A percentile compares a stretch with the other conserved stretches of the same genome.
Evolutionary conservation across 2,329 filamentous ascomycete genomes (phyloP).

Genomic region (Fusarium sp.): DNA sequence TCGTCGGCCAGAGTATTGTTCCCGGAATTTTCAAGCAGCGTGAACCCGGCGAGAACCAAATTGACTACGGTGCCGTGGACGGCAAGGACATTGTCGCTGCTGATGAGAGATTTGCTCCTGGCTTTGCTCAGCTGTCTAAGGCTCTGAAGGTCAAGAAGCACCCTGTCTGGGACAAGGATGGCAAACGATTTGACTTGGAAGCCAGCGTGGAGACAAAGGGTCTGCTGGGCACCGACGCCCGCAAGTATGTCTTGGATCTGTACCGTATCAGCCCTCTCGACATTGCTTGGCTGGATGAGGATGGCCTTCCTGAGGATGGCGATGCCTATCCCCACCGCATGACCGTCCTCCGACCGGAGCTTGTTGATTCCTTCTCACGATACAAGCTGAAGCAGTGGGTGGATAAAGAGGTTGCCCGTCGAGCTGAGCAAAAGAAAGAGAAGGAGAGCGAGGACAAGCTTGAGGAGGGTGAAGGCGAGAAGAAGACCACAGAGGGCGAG

Average conservation of each 20-base stretch:
- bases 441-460: slow-evolving; percentile 41
- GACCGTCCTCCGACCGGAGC: slow-evolving; percentile 90
- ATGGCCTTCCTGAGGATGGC: slow-evolving; percentile 59
- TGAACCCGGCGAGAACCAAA: slow-evolving; percentile 97
- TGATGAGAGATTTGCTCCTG: slow-evolving; percentile 84
- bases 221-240: slow-evolving; percentile 93
- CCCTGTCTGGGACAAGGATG: slow-evolving; percentile 97
- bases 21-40: slow-evolving; percentile 99
- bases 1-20: slow-evolving; percentile 97
- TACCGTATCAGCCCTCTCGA: slow-evolving; percentile 96
- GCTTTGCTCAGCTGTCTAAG: slow-evolving; percentile 92
- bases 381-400: slow-evolving; percentile 91
- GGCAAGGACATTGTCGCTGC: slow-evolving; percentile 95
- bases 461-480: slow-evolving; percentile 49
- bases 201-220: slow-evolving; percentile 98
- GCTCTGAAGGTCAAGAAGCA: slow-evolving; percentile 93
- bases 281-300: slow-evolving; percentile 88
- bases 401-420: slow-evolving; percentile 78
- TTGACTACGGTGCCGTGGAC: slow-evolving; percentile 98
- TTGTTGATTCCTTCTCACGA: slow-evolving; percentile 88
- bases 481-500: slow-evolving; percentile 46
- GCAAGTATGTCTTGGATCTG: slow-evolving; percentile 97
- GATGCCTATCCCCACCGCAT: slow-evolving; percentile 90
- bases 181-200: slow-evolving; percentile 89
- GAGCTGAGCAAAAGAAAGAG: slow-evolving; percentile 54